phyloP scores from a whole-genome alignment of 2,329 filamentous ascomycete species.

The Nemania sp. region DNA sequence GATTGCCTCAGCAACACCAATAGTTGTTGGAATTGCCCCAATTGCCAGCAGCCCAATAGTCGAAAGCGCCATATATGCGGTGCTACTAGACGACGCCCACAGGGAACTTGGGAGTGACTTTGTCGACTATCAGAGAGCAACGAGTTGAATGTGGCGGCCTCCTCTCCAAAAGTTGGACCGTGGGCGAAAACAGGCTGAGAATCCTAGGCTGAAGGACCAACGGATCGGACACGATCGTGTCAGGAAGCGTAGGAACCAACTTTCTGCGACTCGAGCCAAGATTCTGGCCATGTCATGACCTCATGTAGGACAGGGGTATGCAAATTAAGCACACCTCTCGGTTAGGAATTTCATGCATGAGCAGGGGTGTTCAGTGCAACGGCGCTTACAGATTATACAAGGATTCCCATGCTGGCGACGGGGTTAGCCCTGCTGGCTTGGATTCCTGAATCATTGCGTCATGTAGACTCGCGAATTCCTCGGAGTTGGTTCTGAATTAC shows the following conservation, averaged over 20 bases:
- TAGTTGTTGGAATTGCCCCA: slow-evolving; percentile 57
- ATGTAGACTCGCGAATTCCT: not conserved
- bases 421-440: not conserved
- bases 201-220: slow-evolving; percentile 18
- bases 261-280: slow-evolving; percentile 13
- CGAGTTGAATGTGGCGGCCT: slow-evolving; percentile 7
- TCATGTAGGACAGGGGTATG: slow-evolving; percentile 18
- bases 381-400: slow-evolving; percentile 11
- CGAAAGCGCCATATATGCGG: slow-evolving; percentile 38
- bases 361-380: slow-evolving; percentile 1
- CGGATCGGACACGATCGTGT: slow-evolving; percentile 3
- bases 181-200: slow-evolving; percentile 29
- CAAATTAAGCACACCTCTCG: slow-evolving; percentile 7
- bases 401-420: slow-evolving; percentile 6
- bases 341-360: slow-evolving; percentile 9
- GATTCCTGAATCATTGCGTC: slow-evolving; percentile 18
- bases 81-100: slow-evolving; percentile 29
- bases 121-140: slow-evolving; percentile 16
- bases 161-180: slow-evolving; percentile 11
- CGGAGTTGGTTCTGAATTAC: slow-evolving; percentile 5
- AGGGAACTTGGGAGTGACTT: slow-evolving; percentile 23
- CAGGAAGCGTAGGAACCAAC: too few relatives aligned
- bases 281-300: slow-evolving; percentile 20
- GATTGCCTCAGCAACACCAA: slow-evolving; percentile 58
- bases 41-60: slow-evolving; percentile 55